Percentiles rank a stretch among this genome's conserved stretches.
These are phyloP conservation scores for Globisporangium solare DNA, from an alignment of 352 stramenopile genomes.

Conservation along the genomic window DNA sequence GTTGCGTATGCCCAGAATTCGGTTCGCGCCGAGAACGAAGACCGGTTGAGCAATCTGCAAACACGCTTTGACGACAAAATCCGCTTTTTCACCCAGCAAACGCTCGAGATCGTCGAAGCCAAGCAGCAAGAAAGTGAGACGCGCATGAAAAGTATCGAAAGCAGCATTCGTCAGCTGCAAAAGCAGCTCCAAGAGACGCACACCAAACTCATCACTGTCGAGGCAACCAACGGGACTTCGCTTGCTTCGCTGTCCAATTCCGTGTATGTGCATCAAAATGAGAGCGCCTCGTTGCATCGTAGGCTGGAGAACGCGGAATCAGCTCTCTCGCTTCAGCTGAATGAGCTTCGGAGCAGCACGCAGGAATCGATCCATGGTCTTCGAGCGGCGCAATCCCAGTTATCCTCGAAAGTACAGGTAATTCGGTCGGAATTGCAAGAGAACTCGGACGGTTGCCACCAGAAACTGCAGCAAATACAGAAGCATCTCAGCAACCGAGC, in stretches of 20 bases:
- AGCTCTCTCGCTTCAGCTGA: constrained; percentile 18
- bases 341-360: constrained; percentile 12
- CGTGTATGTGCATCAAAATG: constrained; percentile 14
- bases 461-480: constrained; percentile 26
- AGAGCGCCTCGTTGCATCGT: constrained; percentile 17
- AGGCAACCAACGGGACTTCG: constrained; percentile 16
- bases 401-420: constrained; percentile 40
- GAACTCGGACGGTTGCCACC: constrained; percentile 20
- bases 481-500: constrained; percentile 11
- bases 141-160: constrained; percentile 14
- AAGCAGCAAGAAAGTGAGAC: constrained; percentile 20
- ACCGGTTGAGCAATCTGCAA: constrained; percentile 24
- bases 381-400: constrained; percentile 23
- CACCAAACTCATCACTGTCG: constrained; percentile 17
- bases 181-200: constrained; percentile 20
- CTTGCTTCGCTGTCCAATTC: constrained; percentile 14
- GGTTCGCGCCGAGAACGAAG: constrained; percentile 16
- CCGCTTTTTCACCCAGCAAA: constrained; percentile 23
- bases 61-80: constrained; percentile 30
- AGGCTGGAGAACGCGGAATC: constrained; percentile 26
- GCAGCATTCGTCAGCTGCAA: constrained; percentile 23
- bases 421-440: constrained; percentile 37
- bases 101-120: constrained; percentile 16
- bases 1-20: constrained; percentile 31
- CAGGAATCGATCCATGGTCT: constrained; percentile 24